Evolutionary conservation across 2,329 filamentous ascomycete genomes (phyloP).

Genomic region (Diaporthe sp.): DNA sequence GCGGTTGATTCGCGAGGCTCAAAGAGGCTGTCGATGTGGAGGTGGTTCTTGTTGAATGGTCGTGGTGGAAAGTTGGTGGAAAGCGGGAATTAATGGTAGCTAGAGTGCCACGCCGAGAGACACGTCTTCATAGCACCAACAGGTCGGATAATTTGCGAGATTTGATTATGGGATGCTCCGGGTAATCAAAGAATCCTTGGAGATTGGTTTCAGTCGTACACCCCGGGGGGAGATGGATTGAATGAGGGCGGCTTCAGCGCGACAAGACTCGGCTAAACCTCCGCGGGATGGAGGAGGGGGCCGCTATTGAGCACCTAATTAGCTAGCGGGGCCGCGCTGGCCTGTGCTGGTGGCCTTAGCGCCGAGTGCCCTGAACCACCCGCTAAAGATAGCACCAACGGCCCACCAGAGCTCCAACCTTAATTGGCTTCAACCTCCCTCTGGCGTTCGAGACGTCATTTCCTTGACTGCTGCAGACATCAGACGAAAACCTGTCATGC

Average conservation of each 20-base stretch:
- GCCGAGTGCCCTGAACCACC: neutral
- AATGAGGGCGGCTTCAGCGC: conserved; percentile 12
- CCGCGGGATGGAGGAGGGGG: conserved; percentile 10
- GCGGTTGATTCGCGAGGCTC: conserved; percentile 14
- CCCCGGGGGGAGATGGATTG: conserved; percentile 16
- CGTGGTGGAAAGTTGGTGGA: conserved; percentile 7
- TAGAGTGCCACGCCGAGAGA: conserved; percentile 35
- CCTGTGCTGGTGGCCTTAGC: conserved; percentile 25
- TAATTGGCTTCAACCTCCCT: conserved; percentile 24
- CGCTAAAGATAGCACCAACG: conserved; percentile 33
- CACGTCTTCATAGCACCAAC: conserved; percentile 34
- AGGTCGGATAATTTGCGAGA: conserved; percentile 41
- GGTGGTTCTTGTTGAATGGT: conserved; percentile 17
- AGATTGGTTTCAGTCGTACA: conserved; percentile 30
- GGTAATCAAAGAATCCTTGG: conserved; percentile 37
- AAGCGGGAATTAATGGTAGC: conserved; percentile 15
- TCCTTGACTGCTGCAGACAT: neutral
- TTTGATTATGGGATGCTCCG: conserved; percentile 39
- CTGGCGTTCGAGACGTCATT: conserved; percentile 9
- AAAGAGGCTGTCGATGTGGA: conserved; percentile 14
- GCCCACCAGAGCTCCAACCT: conserved; percentile 37
- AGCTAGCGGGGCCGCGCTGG: conserved; percentile 34
- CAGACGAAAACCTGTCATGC: conserved; percentile 10
- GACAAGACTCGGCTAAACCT: conserved; percentile 30
- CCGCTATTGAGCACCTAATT: conserved; percentile 29